A percentile compares a stretch with the other conserved stretches of the same genome.
Conservation (phyloP, 108 stramenopile species). For the Thalassiosira profunda region DNA sequence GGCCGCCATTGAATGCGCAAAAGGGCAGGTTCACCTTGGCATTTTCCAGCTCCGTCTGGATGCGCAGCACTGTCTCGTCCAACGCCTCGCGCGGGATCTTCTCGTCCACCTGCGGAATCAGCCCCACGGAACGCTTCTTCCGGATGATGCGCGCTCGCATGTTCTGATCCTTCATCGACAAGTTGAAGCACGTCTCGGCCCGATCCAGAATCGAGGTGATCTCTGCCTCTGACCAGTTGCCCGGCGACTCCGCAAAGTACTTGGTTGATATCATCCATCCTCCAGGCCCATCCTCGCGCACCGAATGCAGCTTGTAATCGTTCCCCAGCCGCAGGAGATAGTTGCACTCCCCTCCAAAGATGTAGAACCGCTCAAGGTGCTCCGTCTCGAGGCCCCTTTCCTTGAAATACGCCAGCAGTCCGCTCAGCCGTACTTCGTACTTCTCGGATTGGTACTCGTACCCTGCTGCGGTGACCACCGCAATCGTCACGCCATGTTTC, state of each 20-base stretch:
- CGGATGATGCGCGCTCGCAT: constrained; percentile 81
- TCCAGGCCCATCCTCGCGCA: constrained; percentile 80
- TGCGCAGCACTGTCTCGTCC: constrained; percentile 89
- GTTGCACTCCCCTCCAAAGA: constrained; percentile 97
- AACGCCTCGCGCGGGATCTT: constrained; percentile 85
- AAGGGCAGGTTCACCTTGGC: constrained; percentile 70
- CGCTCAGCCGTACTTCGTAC: constrained; percentile 88
- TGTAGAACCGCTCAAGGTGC: constrained; percentile 86
- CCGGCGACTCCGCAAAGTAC: constrained; percentile 70
- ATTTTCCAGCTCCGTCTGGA: constrained; percentile 68
- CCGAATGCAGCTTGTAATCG: constrained; percentile 81
- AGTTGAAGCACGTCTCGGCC: constrained; percentile 63
- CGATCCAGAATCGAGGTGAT: constrained; percentile 72
- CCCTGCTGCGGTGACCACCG: constrained; percentile 95
- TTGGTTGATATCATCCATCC: constrained; percentile 89
- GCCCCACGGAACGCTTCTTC: constrained; percentile 88
- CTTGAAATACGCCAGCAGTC: constrained; percentile 82
- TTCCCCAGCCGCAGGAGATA: constrained; percentile 76
- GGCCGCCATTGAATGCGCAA: constrained; percentile 95
- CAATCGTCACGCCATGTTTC: constrained; percentile 82
- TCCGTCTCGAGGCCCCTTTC: constrained; percentile 58
- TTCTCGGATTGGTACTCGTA: constrained; percentile 90
- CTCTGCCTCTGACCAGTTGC: constrained; percentile 81
- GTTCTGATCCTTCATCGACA: constrained; percentile 66
- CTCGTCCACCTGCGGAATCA: constrained; percentile 68